Evolutionary conservation across 2,329 filamentous ascomycete species (phyloP).

Genomic region (Paracorniculantispora psalliotae): DNA sequence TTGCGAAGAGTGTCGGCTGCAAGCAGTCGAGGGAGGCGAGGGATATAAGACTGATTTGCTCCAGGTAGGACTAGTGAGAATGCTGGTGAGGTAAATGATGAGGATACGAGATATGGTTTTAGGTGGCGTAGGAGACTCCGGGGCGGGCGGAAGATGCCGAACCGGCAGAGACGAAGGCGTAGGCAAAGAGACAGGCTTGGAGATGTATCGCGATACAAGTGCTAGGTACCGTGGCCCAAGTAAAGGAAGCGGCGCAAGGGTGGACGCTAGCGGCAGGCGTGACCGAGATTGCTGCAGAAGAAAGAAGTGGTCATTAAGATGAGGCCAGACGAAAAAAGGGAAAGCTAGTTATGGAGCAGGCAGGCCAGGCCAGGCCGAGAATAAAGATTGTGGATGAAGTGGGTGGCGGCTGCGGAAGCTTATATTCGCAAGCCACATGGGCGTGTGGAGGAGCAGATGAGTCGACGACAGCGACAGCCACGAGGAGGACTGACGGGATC

Average conservation of each 20-base stretch:
- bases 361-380: background rate
- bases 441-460: background rate
- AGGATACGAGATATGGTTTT: background rate
- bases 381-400: background rate
- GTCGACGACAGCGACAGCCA: background rate
- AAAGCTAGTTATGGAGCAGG: background rate
- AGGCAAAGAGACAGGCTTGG: background rate
- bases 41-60: background rate
- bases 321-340: background rate
- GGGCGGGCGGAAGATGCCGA: background rate
- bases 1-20: background rate
- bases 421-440: background rate
- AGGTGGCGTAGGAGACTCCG: background rate
- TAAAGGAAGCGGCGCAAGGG: background rate
- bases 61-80: background rate
- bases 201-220: too few species aligned
- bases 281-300: background rate
- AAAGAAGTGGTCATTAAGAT: background rate
- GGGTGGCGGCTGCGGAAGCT: background rate
- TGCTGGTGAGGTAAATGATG: background rate
- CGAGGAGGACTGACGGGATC: background rate
- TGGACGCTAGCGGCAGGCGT: slow-evolving; percentile 2
- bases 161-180: background rate
- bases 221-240: background rate
- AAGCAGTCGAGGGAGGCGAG: background rate